A percentile compares a stretch with the other conserved stretches of the same genome.
These are phyloP conservation scores for Annona squamosa DNA, from an alignment of 164 flowering plant species.

Conservation along the genomic window DNA sequence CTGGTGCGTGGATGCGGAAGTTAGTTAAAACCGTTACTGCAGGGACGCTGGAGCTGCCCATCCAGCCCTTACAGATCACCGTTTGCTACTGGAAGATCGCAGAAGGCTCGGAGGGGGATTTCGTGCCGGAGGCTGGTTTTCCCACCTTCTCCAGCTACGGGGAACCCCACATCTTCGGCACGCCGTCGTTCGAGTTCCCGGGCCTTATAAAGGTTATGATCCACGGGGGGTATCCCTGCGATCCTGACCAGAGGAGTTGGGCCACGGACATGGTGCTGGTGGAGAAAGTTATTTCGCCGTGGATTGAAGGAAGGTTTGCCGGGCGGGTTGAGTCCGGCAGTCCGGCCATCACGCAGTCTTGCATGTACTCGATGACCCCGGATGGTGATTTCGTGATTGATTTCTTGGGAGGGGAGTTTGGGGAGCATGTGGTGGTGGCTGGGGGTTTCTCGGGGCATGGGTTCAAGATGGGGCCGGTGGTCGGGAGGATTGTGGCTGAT, in stretches of 20 bases:
- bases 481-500: slow-evolving; percentile 70
- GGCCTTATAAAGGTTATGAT: slow-evolving; percentile 69
- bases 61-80: slow-evolving; percentile 65
- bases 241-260: slow-evolving; percentile 74
- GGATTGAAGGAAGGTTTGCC: slow-evolving; percentile 40
- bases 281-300: slow-evolving; percentile 23
- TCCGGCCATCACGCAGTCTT: slow-evolving; percentile 51
- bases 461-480: slow-evolving; percentile 86
- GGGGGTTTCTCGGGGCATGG: slow-evolving; percentile 99
- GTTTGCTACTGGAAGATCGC: slow-evolving; percentile 74
- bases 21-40: slow-evolving; percentile 44
- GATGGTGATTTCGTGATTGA: slow-evolving; percentile 89
- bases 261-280: slow-evolving; percentile 10
- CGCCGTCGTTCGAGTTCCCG: slow-evolving; percentile 80
- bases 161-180: slow-evolving; percentile 60
- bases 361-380: slow-evolving; percentile 92
- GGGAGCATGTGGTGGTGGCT: slow-evolving; percentile 68
- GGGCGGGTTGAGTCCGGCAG: slow-evolving; percentile 34
- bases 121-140: slow-evolving; percentile 36
- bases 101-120: slow-evolving; percentile 39
- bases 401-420: slow-evolving; percentile 75
- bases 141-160: slow-evolving; percentile 81
- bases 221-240: slow-evolving; percentile 63
- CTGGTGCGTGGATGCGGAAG: slow-evolving; percentile 70
- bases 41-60: slow-evolving; percentile 34